phyloP scores from a whole-genome alignment of 768 basidiomycete species.

The Suillus hirtellus region DNA sequence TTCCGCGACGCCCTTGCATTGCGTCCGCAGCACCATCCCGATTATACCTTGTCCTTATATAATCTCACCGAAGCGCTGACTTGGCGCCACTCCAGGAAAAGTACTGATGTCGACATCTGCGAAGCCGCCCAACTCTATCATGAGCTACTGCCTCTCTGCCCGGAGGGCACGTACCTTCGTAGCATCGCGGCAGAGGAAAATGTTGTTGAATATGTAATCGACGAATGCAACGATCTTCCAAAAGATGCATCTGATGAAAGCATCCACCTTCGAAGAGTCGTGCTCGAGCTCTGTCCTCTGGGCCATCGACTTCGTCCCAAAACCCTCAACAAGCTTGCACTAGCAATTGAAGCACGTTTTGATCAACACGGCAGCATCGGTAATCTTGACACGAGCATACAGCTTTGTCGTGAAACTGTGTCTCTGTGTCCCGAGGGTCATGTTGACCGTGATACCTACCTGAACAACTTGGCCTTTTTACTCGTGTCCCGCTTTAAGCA shows the following conservation, averaged over 20 bases:
- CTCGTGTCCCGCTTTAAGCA: neutral
- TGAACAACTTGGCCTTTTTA: too few species aligned
- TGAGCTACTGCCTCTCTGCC: neutral
- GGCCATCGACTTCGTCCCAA: neutral
- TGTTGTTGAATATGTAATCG: neutral
- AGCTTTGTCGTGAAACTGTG: neutral
- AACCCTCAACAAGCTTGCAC: neutral
- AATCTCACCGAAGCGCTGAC: neutral
- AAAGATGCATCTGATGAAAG: neutral
- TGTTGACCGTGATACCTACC: too few species aligned
- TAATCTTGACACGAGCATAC: neutral
- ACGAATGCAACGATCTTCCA: neutral
- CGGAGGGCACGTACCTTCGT: neutral
- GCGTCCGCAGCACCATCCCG: neutral
- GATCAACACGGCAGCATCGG: neutral
- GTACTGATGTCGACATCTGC: neutral
- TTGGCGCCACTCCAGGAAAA: neutral
- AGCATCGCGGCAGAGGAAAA: neutral
- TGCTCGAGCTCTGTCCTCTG: neutral
- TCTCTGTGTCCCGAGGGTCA: too few species aligned
- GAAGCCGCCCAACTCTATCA: neutral
- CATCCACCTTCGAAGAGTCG: neutral
- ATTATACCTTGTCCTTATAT: neutral
- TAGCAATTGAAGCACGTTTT: too few species aligned
- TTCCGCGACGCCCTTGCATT: neutral